Evolutionary conservation across 164 flowering plant genomes (phyloP), one percentile per base, ranked within the genome.

Genomic region (Berberis vulgaris): DNA sequence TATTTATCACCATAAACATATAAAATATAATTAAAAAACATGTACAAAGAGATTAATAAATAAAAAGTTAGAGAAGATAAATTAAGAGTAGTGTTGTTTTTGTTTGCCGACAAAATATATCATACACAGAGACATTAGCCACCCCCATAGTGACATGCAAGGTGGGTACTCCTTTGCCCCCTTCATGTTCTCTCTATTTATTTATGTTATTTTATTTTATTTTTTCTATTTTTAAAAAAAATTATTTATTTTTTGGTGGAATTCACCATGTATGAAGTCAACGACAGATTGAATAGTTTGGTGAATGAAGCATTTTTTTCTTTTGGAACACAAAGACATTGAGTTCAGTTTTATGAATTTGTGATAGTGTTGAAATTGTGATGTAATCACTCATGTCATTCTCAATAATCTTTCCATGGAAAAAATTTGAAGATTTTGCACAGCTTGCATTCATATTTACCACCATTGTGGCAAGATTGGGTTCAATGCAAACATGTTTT

Each of bases 91-190:
- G 41, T 42, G 12, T n/a, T 47, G 49, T 63, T 42, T 53, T n/a
- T 63, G 8, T 3, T 7, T 54, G 53, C 59, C 67, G 67, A 64
- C 67, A 64, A 46, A 40, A 64, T 43, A 53, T 53, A 49, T 46
- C 54, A n/a, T 26, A 46, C 41, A 38, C 43, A 56, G 43, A 44
- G 68, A 49, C 57, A 53, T 60, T 26, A 6, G 13, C 68, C 40
- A 39, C 43, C 40, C 10, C 9, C 53, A 49, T 54, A 66, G 50
- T n/a, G 62, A 54, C 63, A 65, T 66, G 61, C 62, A 66, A 41
- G n/a, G 0, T 41, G 62, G 57, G 26, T 56, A 56, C 58, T 12
- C 8, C 10, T 6, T 45, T 46, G 61, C 54, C 13, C 43, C 49
- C 39, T 7, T 54, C 55, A 57, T 45, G 41, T 10, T 4, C 12